Base-by-base conservation (phyloP, 345 rosid genomes). In the Populus pruinosa region DNA sequence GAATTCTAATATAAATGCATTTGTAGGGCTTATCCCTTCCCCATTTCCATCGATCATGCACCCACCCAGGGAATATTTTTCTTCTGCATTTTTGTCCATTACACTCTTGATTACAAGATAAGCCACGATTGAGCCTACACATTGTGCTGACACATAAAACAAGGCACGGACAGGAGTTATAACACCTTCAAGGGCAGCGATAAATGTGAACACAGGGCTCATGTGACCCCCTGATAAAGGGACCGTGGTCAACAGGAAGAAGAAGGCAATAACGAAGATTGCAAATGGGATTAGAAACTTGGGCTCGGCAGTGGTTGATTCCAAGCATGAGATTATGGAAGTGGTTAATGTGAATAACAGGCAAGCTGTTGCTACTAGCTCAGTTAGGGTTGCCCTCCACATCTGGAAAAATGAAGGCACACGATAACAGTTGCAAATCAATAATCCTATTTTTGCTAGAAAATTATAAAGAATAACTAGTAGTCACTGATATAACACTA, bases 151-250 rank as follows among this genome's bases (percentile, higher is more conserved):
- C 27, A 87, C 33, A 62, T 90, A 88, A 38, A 80, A n/a, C 55
- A 75, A 8, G 4, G 91, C 90, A 8, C 88, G 82, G 5, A 82
- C 67, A 0, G 69, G 78, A 31, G 88, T 76, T 25, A 86, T 25
- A 36, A 85, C 16, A 39, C 93, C 89, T 36, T 77, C 78, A 0
- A 86, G 82, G 38, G 82, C 80, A 1, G 87, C 86, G 0, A 86
- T 78, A 76, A 83, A 72, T 6, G 86, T 83, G 76, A 90, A 81
- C 53, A 86, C 78, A 0, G 90, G 90, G 78, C 80, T 88, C 83
- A 87, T 79, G 43, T 86, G 89, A 69, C 88, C 88, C 0, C 89
- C 90, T 12, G 90, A 83, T 72, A 85, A 50, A 5, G 90, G 93
- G 47, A 81, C 39, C 4, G 90, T 86, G 4, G 80, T 83, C 38